Evolutionary conservation across 2,329 filamentous ascomycete genomes (phyloP).

Genomic region (Paraconiothyrium brasiliense): DNA sequence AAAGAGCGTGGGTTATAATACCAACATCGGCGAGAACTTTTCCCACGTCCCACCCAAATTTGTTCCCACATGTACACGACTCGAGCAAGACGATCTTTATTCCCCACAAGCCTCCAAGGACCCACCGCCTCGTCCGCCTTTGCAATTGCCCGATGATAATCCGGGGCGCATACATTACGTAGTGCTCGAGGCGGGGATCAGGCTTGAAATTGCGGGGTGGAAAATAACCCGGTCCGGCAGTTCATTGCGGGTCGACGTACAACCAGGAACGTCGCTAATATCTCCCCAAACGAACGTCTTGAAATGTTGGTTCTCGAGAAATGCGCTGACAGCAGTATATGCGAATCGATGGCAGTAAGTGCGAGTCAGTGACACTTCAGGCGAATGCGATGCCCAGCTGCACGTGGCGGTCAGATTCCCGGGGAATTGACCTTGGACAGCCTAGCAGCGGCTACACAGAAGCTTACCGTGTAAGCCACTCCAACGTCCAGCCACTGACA

Average conservation of each 20-base stretch:
- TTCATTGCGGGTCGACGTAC: not conserved
- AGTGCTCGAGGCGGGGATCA: slow-evolving; percentile 6
- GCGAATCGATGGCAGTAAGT: not conserved
- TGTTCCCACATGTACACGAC: not conserved
- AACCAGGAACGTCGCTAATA: not conserved
- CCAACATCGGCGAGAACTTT: not conserved
- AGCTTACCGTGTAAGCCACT: not conserved
- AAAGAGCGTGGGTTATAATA: not conserved
- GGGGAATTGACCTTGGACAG: not conserved
- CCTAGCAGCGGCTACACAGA: slow-evolving; percentile 1
- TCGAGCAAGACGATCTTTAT: not conserved
- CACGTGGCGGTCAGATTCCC: not conserved
- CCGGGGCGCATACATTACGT: slow-evolving; percentile 9
- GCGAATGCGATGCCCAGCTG: not conserved
- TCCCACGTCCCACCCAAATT: not conserved
- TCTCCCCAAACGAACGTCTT: not conserved
- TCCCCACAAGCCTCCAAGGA: not conserved
- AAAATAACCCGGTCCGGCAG: not conserved
- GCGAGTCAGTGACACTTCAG: not conserved
- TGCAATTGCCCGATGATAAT: slow-evolving; percentile 2
- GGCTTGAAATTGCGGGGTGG: slow-evolving; percentile 3
- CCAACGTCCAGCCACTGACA: not conserved
- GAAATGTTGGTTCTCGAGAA: not conserved
- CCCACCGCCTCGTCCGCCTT: not conserved
- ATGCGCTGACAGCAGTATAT: not conserved